These are phyloP conservation scores for Symbiodinium natans DNA, from an alignment of 73 alveolate genomes.

Conservation along the genomic window DNA sequence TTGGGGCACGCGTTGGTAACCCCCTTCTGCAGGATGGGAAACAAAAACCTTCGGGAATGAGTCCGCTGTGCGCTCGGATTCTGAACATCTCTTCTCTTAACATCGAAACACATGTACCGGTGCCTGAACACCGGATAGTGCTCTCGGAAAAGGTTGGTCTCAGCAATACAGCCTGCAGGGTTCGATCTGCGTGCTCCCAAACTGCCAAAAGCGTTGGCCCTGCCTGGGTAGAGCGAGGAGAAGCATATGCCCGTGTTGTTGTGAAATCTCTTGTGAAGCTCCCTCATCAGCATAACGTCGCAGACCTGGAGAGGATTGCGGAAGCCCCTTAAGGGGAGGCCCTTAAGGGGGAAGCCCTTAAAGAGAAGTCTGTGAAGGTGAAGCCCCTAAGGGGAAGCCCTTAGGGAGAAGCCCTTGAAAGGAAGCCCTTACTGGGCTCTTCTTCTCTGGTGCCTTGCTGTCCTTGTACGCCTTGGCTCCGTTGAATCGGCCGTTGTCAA, in stretches of 20 bases:
- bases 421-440: no score
- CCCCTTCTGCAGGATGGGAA: constrained; percentile 85
- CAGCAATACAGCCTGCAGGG: constrained; percentile 57
- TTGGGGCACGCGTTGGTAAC: constrained; percentile 69
- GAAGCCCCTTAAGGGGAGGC: no score
- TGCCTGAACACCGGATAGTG: constrained; percentile 84
- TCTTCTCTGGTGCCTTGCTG: constrained; percentile 38
- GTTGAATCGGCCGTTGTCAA: constrained; percentile 62
- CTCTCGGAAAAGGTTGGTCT: constrained; percentile 78
- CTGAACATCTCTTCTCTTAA: neutral
- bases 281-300: constrained; percentile 90
- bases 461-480: constrained; percentile 93
- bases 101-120: neutral
- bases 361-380: no score
- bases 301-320: constrained; percentile 15
- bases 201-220: neutral
- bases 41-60: constrained; percentile 33
- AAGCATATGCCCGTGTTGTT: constrained; percentile 49
- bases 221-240: constrained; percentile 56
- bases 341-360: no score
- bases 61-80: neutral
- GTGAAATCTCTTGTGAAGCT: constrained; percentile 77
- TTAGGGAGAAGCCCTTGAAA: no score
- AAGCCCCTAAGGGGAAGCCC: neutral
- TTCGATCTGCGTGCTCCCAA: neutral